Evolutionary conservation across 1,139 yeast genomes (phyloP).

Genomic region (Meyerozyma elateridarum): DNA sequence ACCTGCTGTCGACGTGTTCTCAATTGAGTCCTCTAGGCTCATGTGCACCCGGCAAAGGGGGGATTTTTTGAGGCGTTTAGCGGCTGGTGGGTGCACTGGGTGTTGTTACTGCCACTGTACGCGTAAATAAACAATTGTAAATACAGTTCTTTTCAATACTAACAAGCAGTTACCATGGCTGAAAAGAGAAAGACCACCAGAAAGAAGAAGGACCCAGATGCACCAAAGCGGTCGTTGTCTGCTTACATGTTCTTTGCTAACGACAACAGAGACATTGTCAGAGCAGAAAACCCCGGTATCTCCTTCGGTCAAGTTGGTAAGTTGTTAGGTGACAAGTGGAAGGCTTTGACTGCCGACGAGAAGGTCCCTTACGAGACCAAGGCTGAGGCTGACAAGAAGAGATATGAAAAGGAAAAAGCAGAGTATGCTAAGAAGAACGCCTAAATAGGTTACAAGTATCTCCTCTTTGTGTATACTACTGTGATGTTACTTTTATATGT

Average conservation of each 20-base stretch:
- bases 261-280: constrained; percentile 91
- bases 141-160: constrained; percentile 12
- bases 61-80: no score
- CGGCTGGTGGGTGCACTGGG: background rate
- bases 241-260: constrained; percentile 99
- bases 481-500: constrained; percentile 2
- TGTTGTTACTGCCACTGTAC: background rate
- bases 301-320: constrained; percentile 91
- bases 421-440: constrained; percentile 60
- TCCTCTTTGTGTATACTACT: constrained; percentile 2
- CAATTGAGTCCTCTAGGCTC: no score
- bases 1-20: no score
- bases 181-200: constrained; percentile 47
- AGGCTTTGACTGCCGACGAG: constrained; percentile 75
- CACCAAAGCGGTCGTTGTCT: constrained; percentile 96
- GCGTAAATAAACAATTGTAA: constrained; percentile 4
- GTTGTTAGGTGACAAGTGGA: constrained; percentile 94
- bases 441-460: no score
- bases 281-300: constrained; percentile 93
- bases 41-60: no score
- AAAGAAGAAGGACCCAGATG: constrained; percentile 85
- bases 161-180: constrained; percentile 16
- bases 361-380: constrained; percentile 86
- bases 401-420: constrained; percentile 95
- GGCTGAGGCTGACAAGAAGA: constrained; percentile 94